Evolutionary conservation across 148 eudicot genomes (phyloP), one percentile per base, ranked within the genome.

Genomic region (Linanthus parryae): DNA sequence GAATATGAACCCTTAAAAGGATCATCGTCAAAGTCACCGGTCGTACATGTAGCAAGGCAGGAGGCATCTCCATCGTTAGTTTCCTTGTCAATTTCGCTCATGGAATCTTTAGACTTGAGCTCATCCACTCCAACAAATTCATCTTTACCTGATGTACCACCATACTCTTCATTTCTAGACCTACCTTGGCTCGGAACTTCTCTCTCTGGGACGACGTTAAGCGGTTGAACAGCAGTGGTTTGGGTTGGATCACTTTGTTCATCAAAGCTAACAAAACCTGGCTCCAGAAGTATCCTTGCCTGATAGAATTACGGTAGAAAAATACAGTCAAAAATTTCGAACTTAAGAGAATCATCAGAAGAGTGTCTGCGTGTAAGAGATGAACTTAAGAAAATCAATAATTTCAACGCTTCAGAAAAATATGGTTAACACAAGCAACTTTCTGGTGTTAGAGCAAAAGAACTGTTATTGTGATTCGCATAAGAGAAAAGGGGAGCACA

Each of bases 211-310:
- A 52, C 29, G 56, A 56, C 48, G 49, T 59, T 69, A 22, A 59
- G 66, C 28, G 61, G 71, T 22, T 66, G 58, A 39, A 35, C 38
- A 65, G 36, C 30, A 40, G 43, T 69, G 29, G 57, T 75, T 22
- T 66, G 77, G 38, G 44, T 30, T 7, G 47, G 61, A 52, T 53
- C 81, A 37, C 50, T 49, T 60, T 73, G 63, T 20, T 68, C 70
- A n/a, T 54, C 54, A 55, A 68, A 52, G 27, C 53, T 68, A 52
- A 70, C 59, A 64, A 72, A 78, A 27, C 73, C 81, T 14, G 87
- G 80, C 39, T 66, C 81, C 21, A 81, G 65, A 38, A 87, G 90
- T 61, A 83, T 91, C 69, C 98, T 86, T 58, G 98, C 98, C 98
- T 91, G 79, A 35, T 61, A 59, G 61, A 30, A 19, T 13, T 19